Conservation (phyloP, 2,329 filamentous ascomycete genomes). For the Diaporthe velutina region DNA sequence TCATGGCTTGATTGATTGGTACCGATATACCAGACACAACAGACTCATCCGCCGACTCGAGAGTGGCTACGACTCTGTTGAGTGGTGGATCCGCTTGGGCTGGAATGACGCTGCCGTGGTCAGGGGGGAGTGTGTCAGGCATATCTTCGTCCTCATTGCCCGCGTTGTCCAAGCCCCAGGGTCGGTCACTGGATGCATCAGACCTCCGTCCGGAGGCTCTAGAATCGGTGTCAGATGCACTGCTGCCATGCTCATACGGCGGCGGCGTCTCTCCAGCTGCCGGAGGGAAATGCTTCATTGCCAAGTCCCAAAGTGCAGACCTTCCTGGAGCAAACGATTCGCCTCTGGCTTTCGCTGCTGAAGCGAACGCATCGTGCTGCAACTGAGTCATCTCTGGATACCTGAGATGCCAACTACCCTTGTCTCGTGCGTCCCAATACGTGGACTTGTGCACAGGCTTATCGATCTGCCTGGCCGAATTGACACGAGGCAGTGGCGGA, state of each 20-base stretch:
- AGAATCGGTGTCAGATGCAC: constrained; percentile 28
- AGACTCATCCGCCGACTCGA: constrained; percentile 77
- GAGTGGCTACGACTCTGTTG: constrained; percentile 69
- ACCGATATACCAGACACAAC: constrained; percentile 73
- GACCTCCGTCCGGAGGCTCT: constrained; percentile 27
- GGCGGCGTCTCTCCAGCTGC: constrained; percentile 41
- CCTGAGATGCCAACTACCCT: constrained; percentile 69
- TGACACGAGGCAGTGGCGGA: constrained; percentile 61
- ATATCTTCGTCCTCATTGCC: constrained; percentile 41
- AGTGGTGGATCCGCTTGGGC: constrained; percentile 48
- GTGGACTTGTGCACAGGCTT: constrained; percentile 66
- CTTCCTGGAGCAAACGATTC: constrained; percentile 68
- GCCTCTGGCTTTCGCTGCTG: constrained; percentile 62
- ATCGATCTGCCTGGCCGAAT: constrained; percentile 70
- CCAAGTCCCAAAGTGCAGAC: constrained; percentile 66
- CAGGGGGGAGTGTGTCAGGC: constrained; percentile 53
- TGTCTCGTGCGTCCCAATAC: constrained; percentile 69
- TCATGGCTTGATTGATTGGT: constrained; percentile 74
- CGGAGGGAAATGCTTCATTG: constrained; percentile 71
- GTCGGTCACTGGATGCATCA: constrained; percentile 2
- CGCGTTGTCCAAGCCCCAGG: constrained; percentile 10
- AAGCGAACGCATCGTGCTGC: constrained; percentile 67
- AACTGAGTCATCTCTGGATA: constrained; percentile 75
- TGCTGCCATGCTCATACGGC: constrained; percentile 11
- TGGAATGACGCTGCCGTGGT: constrained; percentile 53